Base-by-base conservation (phyloP, 2,329 filamentous ascomycete species). In the Ophiostoma sp. region DNA sequence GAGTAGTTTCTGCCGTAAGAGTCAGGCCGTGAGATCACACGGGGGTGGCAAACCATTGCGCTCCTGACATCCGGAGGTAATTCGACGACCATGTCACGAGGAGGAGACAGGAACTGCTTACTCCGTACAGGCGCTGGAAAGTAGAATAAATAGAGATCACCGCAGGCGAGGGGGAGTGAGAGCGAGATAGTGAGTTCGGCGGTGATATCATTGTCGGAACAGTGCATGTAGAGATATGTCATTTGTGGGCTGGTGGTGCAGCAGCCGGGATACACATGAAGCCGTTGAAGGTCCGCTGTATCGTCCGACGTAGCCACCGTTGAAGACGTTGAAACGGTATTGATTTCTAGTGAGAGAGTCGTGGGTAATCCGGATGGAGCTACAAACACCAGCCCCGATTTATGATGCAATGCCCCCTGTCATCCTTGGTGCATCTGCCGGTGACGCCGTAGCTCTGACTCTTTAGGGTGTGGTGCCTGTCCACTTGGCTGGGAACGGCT, bases 401-500 rank as follows among this genome's bases (percentile, higher is more conserved):
- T 47, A 67, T 69, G 65, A 67, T 69, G 68, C 68, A 69, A 69
- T 65, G 68, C 40, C 49, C 60, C 62, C 65, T 27, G 47, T 67
- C 52, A 18, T 62, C 44, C 55, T 44, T 55, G 62, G 63, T 47
- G 63, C 66, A 69, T 69, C 68, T 69, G 68, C 68, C 68, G 68
- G 68, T 64, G 68, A 69, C 63, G 68, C 68, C 68, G 68, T 67
- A 67, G 68, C 42, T 67, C 45, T 18, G 52, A 65, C 63, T 45
- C 62, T 27, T 18, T 36, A 7, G 63, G 45, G 65, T 9, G 65
- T 60, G 62, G 52, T 58, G 47, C 62, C 68, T 62, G 52, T 65
- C 66, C 66, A 67, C 65, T 67, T 67, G 65, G 62, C 68, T 65
- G 68, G 66, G 68, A 67, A 62, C 64, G 65, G 49, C 66, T 58